phyloP scores from a whole-genome alignment of 495 filamentous ascomycete genomes.

The Aspergillus mulundensis region DNA sequence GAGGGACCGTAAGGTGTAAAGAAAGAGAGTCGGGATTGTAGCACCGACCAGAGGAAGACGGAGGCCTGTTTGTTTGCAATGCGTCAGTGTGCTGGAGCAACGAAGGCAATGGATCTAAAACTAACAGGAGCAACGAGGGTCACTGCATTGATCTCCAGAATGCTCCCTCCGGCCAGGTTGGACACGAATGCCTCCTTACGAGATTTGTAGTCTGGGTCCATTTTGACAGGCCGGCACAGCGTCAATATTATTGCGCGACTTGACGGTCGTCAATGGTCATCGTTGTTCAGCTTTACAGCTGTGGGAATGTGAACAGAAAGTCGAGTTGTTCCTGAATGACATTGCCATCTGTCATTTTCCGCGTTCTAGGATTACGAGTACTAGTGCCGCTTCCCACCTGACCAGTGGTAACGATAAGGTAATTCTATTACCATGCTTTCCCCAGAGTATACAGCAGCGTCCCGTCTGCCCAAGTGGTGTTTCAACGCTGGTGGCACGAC shows the following conservation, averaged over 20 bases:
- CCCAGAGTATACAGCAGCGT: not conserved
- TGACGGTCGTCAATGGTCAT: not conserved
- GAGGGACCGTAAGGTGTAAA: slow-evolving; percentile 70
- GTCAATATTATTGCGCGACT: not conserved
- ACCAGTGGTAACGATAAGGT: not conserved
- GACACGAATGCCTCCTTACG: slow-evolving; percentile 95
- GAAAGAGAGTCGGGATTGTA: slow-evolving; percentile 82
- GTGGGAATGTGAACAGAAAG: not conserved
- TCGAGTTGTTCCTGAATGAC: not conserved
- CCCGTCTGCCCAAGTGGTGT: too few species aligned
- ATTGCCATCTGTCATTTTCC: not conserved
- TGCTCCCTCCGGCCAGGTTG: slow-evolving; percentile 77
- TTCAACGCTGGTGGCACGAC: too few species aligned
- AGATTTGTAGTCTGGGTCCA: slow-evolving; percentile 73
- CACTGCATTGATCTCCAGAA: slow-evolving; percentile 82
- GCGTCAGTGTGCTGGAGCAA: not conserved
- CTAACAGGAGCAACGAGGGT: slow-evolving; percentile 80
- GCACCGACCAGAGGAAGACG: slow-evolving; percentile 79
- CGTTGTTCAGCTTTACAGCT: not conserved
- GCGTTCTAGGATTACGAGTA: not conserved
- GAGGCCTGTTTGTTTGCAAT: slow-evolving; percentile 53
- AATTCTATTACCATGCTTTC: not conserved
- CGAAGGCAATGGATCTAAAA: not conserved
- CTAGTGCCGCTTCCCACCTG: too few species aligned
- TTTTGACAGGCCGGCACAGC: slow-evolving; percentile 18